phyloP scores from a whole-genome alignment of 164 flowering plant species.

The Pachysandra terminalis region DNA sequence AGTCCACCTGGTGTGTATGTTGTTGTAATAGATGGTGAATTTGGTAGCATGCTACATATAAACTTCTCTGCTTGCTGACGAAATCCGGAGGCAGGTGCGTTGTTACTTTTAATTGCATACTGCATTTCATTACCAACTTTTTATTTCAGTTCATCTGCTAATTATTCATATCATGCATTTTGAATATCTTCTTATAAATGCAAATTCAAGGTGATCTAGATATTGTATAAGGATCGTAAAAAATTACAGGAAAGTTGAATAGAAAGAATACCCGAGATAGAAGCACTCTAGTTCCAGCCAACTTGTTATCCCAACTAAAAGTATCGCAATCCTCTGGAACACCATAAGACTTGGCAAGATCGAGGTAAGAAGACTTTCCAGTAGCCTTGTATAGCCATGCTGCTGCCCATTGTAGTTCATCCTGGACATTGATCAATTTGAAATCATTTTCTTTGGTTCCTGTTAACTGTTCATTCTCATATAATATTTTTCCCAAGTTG shows the following conservation, averaged over 20 bases:
- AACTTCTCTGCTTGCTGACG: slow-evolving; percentile 13
- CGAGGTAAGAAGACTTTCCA: slow-evolving; percentile 11
- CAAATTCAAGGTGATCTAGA: background rate
- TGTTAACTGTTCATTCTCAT: no score
- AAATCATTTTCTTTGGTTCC: no score
- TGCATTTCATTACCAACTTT: background rate
- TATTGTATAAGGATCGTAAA: background rate
- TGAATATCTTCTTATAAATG: background rate
- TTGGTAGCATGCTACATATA: slow-evolving; percentile 30
- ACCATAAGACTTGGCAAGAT: slow-evolving; percentile 9
- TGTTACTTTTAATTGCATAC: background rate
- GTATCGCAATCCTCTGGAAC: slow-evolving; percentile 4
- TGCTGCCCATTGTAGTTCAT: slow-evolving; percentile 35
- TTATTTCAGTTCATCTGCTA: no score
- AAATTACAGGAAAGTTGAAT: background rate
- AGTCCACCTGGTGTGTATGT: slow-evolving; percentile 39
- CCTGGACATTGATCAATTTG: slow-evolving; percentile 14
- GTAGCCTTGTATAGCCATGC: slow-evolving; percentile 35
- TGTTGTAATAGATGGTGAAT: slow-evolving; percentile 19
- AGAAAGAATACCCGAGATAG: slow-evolving; percentile 20
- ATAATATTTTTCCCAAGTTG: no score
- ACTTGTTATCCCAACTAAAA: slow-evolving; percentile 36
- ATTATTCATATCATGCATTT: no score
- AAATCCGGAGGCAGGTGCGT: background rate
- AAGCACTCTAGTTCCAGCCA: slow-evolving; percentile 27